Base-by-base conservation (phyloP, 2,329 filamentous ascomycete genomes). In the Alternaria postmessia region DNA sequence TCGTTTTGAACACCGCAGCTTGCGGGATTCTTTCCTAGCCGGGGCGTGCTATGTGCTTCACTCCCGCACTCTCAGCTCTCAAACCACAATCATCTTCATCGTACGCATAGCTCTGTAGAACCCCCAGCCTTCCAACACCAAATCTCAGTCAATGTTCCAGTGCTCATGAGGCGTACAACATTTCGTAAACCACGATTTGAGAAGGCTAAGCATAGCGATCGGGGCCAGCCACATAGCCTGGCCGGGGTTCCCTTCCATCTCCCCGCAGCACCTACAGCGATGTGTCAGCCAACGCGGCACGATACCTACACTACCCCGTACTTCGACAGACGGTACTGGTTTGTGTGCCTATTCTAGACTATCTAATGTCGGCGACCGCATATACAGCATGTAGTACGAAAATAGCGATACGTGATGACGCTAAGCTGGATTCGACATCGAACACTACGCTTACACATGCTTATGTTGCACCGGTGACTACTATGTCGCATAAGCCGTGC, bases 391-490 rank as follows among this genome's bases (percentile, higher is more conserved):
- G 44, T 48, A 48, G 28, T 20, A 22, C 44, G n/a, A 34, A 34
- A 22, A 48, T 48, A 34, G 18, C 44, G 44, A 28, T n/a, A 34
- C 7, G 7, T 12, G 6, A 28, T 34, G 18, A 48, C 44, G 7
- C 44, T 48, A 48, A 18, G n/a, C 28, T 28, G 14, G 28, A 48
- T 34, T 20, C 28, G 20, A 22, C 34, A 32, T 16, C 3, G 8
- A 11, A 54, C 39, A 22, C 26, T 6, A 24, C 39, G 54, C 44
- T 56, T 47, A 56, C 53, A 26, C 44, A 56, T 32, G 53, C 38
- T 56, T 42, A 56, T 26, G 24, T 51, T 48, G 28, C 24, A 24
- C 36, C 20, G 36, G 14, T 42, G 26, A 20, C 54, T 32, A 26
- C 18, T 32, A 34, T 16, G 11, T 22, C 12, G 28, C 44, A 47